Conservation (phyloP, 331 rosid genomes). For the Quercus phellos region DNA sequence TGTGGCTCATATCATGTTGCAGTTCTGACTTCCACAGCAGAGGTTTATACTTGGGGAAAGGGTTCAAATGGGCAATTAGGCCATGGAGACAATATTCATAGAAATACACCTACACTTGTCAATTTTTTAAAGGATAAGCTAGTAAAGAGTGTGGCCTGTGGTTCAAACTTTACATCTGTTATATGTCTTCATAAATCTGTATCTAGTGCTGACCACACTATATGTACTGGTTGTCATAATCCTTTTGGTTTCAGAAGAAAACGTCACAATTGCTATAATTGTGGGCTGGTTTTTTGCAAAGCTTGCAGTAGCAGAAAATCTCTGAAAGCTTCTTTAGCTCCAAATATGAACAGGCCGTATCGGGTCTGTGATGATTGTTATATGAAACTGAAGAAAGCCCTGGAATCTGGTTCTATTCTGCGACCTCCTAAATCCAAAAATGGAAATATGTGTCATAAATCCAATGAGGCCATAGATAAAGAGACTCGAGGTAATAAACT, state of each 20-base stretch:
- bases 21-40: slow-evolving; percentile 76
- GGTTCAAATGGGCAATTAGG: slow-evolving; percentile 97
- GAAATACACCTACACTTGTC: slow-evolving; percentile 74
- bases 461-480: slow-evolving; percentile 27
- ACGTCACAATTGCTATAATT: slow-evolving; percentile 93
- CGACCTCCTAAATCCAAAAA: slow-evolving; percentile 43
- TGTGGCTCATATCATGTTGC: slow-evolving; percentile 94
- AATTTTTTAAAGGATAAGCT: slow-evolving; percentile 62
- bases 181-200: slow-evolving; percentile 85
- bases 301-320: slow-evolving; percentile 82
- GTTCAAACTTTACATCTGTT: slow-evolving; percentile 85
- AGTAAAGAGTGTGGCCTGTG: slow-evolving; percentile 75
- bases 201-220: slow-evolving; percentile 72
- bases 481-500: slow-evolving; percentile 45
- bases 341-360: slow-evolving; percentile 58
- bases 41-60: slow-evolving; percentile 98
- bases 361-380: slow-evolving; percentile 91
- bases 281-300: slow-evolving; percentile 92
- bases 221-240: slow-evolving; percentile 70
- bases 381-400: slow-evolving; percentile 55
- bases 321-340: slow-evolving; percentile 87
- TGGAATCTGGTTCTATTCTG: slow-evolving; percentile 40
- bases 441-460: slow-evolving; percentile 30
- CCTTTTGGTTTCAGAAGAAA: slow-evolving; percentile 87
- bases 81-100: slow-evolving; percentile 74